Conservation (phyloP, 257 asterid genomes). For the Plantago ovata region DNA sequence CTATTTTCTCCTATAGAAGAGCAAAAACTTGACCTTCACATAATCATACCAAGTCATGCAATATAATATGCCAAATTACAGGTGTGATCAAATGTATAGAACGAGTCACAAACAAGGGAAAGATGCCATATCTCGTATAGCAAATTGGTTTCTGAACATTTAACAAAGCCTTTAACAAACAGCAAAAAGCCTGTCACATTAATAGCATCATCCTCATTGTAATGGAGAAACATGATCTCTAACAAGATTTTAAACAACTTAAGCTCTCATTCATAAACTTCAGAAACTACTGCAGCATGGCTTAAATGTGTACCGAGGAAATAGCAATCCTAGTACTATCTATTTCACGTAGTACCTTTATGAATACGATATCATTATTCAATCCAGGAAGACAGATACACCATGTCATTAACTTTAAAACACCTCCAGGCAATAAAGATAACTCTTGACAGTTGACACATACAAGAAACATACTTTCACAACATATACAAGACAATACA, state of each 20-base stretch:
- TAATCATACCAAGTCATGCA: background rate
- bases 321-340: background rate
- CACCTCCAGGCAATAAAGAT: background rate
- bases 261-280: background rate
- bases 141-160: background rate
- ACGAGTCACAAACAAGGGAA: too few species aligned
- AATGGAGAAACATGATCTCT: too few species aligned
- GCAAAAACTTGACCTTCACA: background rate
- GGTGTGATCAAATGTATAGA: background rate
- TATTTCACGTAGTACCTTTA: background rate
- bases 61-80: background rate
- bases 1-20: conserved; percentile 4
- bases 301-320: too few species aligned
- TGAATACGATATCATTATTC: conserved; percentile 1
- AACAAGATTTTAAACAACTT: too few species aligned
- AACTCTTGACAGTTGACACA: background rate
- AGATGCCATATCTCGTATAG: too few species aligned
- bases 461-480: background rate
- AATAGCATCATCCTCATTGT: background rate
- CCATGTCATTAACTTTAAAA: conserved; percentile 3
- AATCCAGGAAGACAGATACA: background rate
- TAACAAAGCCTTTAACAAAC: too few species aligned
- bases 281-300: too few species aligned
- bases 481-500: background rate
- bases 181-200: too few species aligned